These are phyloP conservation scores for Tinospora cordifolia DNA, from an alignment of 164 flowering plant genomes.

Conservation along the genomic window DNA sequence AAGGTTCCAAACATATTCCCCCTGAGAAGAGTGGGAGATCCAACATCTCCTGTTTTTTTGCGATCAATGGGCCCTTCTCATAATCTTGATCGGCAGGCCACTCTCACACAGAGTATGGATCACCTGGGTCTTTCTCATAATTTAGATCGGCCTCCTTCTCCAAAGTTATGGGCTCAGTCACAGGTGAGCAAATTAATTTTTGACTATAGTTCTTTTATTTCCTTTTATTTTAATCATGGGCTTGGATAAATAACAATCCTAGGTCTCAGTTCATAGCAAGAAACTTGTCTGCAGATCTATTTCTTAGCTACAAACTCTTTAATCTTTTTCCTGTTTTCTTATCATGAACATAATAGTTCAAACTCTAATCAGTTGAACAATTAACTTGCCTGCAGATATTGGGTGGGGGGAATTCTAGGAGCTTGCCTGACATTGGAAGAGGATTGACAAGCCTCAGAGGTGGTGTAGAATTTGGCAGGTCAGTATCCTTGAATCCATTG, in stretches of 20 bases:
- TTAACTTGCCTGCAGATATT: conserved; percentile 32
- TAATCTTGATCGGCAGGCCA: conserved; percentile 23
- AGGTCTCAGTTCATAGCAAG: too few relatives aligned
- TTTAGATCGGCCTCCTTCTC: conserved; percentile 38
- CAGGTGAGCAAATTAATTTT: conserved; percentile 32
- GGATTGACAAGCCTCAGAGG: conserved; percentile 39
- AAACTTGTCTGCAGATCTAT: neutral
- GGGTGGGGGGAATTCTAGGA: conserved; percentile 32
- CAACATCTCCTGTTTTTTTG: conserved; percentile 25
- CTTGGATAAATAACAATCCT: too few relatives aligned
- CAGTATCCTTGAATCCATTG: conserved; percentile 7
- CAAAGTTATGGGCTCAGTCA: conserved; percentile 36
- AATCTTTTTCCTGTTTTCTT: neutral
- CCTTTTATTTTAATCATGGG: too few relatives aligned
- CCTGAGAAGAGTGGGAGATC: conserved; percentile 38
- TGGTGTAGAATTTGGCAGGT: conserved; percentile 72
- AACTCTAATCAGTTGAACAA: neutral
- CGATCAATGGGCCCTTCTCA: conserved; percentile 29
- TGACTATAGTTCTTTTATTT: neutral
- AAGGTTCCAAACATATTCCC: conserved; percentile 30
- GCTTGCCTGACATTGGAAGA: conserved; percentile 34
- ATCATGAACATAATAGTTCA: neutral
- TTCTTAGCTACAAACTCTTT: neutral
- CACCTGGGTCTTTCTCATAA: conserved; percentile 39
- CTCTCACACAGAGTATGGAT: conserved; percentile 37